Conservation (phyloP, 2,329 filamentous ascomycete species). For the Aureobasidium pullulans region DNA sequence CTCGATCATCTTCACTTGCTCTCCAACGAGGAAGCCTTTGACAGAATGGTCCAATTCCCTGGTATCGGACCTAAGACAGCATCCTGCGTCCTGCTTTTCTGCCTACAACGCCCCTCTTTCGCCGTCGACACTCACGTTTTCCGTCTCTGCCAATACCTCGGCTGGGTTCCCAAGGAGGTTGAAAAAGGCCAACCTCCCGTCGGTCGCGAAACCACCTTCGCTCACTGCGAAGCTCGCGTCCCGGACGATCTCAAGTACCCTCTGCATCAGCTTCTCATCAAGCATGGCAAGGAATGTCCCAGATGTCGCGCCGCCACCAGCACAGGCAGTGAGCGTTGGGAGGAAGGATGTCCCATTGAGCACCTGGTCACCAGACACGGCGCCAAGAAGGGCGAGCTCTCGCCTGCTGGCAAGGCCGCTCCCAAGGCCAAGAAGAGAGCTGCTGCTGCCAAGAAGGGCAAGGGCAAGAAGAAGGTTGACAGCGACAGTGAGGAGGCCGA, state of each 20-base stretch:
- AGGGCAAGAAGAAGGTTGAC: slow-evolving; percentile 2
- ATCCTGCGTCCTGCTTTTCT: slow-evolving; percentile 58
- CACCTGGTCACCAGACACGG: slow-evolving; percentile 53
- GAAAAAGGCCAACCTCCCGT: slow-evolving; percentile 37
- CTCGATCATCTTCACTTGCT: slow-evolving; percentile 54
- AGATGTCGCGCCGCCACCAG: slow-evolving; percentile 55
- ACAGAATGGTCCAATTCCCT: slow-evolving; percentile 50
- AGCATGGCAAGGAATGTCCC: slow-evolving; percentile 55
- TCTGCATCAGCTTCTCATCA: slow-evolving; percentile 55
- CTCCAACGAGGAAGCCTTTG: slow-evolving; percentile 50
- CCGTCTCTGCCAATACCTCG: slow-evolving; percentile 53
- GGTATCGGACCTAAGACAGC: slow-evolving; percentile 62
- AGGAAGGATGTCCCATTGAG: slow-evolving; percentile 57
- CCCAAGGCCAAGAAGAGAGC: background rate
- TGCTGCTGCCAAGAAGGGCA: background rate
- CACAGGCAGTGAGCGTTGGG: slow-evolving; percentile 55
- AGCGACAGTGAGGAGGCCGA: slow-evolving; percentile 7
- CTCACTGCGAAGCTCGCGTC: slow-evolving; percentile 53
- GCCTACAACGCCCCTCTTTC: slow-evolving; percentile 55
- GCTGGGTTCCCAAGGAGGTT: slow-evolving; percentile 49
- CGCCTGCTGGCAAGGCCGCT: slow-evolving; percentile 51
- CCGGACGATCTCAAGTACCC: slow-evolving; percentile 58
- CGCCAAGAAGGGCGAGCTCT: slow-evolving; percentile 40
- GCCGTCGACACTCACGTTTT: slow-evolving; percentile 63
- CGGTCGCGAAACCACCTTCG: slow-evolving; percentile 47